phyloP scores from a whole-genome alignment of 1,284 basidiomycete genomes.

The Amylostereum areolatum region DNA sequence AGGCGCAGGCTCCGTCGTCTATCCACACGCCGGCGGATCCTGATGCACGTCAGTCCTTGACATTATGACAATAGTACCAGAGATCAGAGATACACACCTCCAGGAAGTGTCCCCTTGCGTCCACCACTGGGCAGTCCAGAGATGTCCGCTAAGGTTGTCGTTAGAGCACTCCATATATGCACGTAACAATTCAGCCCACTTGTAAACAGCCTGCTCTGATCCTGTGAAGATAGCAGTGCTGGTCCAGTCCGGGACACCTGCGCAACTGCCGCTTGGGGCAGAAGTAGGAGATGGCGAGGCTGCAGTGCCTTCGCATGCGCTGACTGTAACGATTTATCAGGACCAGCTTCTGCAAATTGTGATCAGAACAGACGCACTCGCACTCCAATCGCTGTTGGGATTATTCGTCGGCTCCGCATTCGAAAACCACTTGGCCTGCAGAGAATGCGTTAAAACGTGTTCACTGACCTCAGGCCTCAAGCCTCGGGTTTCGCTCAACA shows the following conservation, averaged over 20 bases:
- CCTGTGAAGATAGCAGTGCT: constrained; percentile 38
- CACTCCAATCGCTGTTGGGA: constrained; percentile 55
- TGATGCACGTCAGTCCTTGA: constrained; percentile 3
- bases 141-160: constrained; percentile 25
- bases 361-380: constrained; percentile 33
- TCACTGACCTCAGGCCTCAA: not conserved
- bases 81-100: constrained; percentile 24
- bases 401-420: constrained; percentile 41
- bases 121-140: constrained; percentile 55
- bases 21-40: constrained; percentile 31
- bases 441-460: not conserved
- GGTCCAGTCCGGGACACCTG: constrained; percentile 47
- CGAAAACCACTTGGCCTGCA: constrained; percentile 56
- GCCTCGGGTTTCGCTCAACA: constrained; percentile 7
- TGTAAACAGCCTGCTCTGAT: constrained; percentile 42
- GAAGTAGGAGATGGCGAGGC: constrained; percentile 8
- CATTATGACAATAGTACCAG: not conserved
- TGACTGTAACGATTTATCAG: constrained; percentile 33
- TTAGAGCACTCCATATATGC: not conserved
- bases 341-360: constrained; percentile 4
- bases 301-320: constrained; percentile 40
- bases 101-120: constrained; percentile 50
- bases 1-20: constrained; percentile 27
- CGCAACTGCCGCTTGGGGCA: constrained; percentile 32
- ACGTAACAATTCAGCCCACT: constrained; percentile 25